Base-by-base conservation (phyloP, 2,329 filamentous ascomycete genomes). In the Claviceps cyperi region DNA sequence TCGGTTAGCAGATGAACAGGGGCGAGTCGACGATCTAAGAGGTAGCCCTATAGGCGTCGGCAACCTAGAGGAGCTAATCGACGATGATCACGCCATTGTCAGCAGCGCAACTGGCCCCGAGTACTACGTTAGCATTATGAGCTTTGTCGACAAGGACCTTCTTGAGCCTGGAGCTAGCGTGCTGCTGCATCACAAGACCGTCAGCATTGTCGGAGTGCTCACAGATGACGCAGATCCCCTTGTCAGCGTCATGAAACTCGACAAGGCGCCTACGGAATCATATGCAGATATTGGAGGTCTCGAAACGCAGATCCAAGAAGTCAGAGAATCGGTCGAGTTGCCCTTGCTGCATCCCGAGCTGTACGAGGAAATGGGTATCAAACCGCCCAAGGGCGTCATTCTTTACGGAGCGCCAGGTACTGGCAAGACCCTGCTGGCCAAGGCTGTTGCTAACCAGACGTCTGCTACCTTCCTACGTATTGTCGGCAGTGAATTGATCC, bases 91-190 rank as follows among this genome's bases (percentile, higher is more conserved):
- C 63, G 92, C 92, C 54, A 98, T 98, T 63, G 92, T 98, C 37
- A 96, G 90, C 17, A 95, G 89, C 66, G 94, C 92, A 0, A 97
- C 92, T 6, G 92, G 92, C 0, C 92, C 92, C 1, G 92, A 98
- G 68, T 98, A 95, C 77, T 98, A 97, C 67, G 92, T 98, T 57
- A 96, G 90, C 59, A 98, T 98, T 77, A 97, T 97, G 92, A 96
- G 91, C 50, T 98, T 98, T 62, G 92, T 98, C 57, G 92, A 98
- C 75, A 98, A 98, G 71, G 92, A 98, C 62, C 80, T 98, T 4
- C 77, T 98, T 43, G 92, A 98, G 69, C 92, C 92, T 1, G 94
- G 94, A 53, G 89, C 92, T 17, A 96, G 89, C 60, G 92, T 98
- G 46, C 74, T 98, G 46, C 74, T 98, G 52, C 92, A 98, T 63